Conservation (phyloP, 495 filamentous ascomycete species). For the Sporormia fimetaria region DNA sequence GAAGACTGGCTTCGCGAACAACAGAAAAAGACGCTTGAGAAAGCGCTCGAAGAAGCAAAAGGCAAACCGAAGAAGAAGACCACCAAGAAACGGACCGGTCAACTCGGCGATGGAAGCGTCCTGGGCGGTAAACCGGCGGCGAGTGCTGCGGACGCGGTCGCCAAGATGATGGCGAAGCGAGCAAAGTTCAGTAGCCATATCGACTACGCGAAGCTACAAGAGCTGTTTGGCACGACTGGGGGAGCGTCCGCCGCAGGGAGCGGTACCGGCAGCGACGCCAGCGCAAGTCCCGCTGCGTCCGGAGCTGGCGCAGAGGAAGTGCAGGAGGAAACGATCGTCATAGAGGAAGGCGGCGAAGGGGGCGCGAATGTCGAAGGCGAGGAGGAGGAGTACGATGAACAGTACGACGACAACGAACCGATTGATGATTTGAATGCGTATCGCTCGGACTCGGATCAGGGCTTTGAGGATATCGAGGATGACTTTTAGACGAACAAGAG, state of each 20-base stretch:
- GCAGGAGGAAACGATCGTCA: neutral
- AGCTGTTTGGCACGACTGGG: constrained; percentile 1
- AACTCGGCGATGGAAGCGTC: constrained; percentile 43
- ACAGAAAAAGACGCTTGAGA: constrained; percentile 62
- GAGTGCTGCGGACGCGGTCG: constrained; percentile 60
- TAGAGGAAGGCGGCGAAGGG: constrained; percentile 3
- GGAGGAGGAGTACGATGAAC: constrained; percentile 2
- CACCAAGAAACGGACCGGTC: constrained; percentile 38
- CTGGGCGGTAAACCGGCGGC: constrained; percentile 41
- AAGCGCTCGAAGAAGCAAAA: constrained; percentile 45
- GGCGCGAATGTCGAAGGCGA: constrained; percentile 6
- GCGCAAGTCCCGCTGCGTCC: neutral
- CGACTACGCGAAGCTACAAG: constrained; percentile 49
- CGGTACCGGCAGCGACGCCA: neutral
- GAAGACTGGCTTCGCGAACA: constrained; percentile 76
- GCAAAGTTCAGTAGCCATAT: constrained; percentile 60
- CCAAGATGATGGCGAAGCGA: constrained; percentile 59
- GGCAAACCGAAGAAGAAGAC: constrained; percentile 17
- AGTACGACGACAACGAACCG: constrained; percentile 1
- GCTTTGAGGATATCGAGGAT: neutral
- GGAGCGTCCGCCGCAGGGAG: neutral
- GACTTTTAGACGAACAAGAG: constrained; percentile 1
- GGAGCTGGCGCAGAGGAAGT: too few species aligned
- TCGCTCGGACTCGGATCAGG: neutral
- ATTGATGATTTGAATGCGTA: too few species aligned